These are phyloP conservation scores for Nitzschia inconspicua DNA, from an alignment of 108 stramenopile species.

Conservation along the genomic window DNA sequence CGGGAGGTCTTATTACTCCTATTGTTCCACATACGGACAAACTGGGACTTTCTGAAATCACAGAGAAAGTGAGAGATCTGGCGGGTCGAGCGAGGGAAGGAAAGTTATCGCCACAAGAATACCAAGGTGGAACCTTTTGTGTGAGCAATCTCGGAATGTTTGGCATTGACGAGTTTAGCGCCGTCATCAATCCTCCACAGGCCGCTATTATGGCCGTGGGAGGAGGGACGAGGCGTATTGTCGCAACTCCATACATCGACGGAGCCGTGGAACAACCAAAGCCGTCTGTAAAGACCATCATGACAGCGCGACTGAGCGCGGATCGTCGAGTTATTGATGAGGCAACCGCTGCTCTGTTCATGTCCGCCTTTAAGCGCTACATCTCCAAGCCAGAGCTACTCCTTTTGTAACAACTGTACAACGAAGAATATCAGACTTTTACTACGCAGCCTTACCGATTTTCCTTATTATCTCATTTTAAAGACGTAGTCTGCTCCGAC, in stretches of 20 bases:
- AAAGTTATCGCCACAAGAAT: slow-evolving; percentile 93
- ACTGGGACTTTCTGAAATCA: slow-evolving; percentile 69
- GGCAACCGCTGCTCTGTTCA: slow-evolving; percentile 95
- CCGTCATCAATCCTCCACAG: slow-evolving; percentile 97
- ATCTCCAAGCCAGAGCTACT: slow-evolving; percentile 87
- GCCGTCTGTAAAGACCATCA: slow-evolving; percentile 74
- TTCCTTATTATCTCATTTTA: no score
- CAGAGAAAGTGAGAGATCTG: slow-evolving; percentile 81
- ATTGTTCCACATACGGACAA: slow-evolving; percentile 82
- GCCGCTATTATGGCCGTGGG: slow-evolving; percentile 93
- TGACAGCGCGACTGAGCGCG: slow-evolving; percentile 94
- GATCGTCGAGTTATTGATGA: slow-evolving; percentile 99
- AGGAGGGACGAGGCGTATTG: slow-evolving; percentile 85
- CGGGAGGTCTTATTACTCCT: slow-evolving; percentile 82
- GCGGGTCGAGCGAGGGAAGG: slow-evolving; percentile 88
- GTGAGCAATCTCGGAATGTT: slow-evolving; percentile 96
- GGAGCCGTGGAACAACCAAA: slow-evolving; percentile 76
- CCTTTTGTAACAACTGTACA: slow-evolving; percentile 41
- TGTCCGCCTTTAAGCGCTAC: slow-evolving; percentile 89
- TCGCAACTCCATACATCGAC: slow-evolving; percentile 76
- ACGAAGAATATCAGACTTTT: no score
- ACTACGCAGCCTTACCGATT: no score
- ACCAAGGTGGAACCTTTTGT: slow-evolving; percentile 95
- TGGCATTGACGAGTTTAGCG: slow-evolving; percentile 93
- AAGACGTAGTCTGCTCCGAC: no score